Evolutionary conservation across 2,329 filamentous ascomycete genomes (phyloP).

Genomic region (Beauveria asiatica): DNA sequence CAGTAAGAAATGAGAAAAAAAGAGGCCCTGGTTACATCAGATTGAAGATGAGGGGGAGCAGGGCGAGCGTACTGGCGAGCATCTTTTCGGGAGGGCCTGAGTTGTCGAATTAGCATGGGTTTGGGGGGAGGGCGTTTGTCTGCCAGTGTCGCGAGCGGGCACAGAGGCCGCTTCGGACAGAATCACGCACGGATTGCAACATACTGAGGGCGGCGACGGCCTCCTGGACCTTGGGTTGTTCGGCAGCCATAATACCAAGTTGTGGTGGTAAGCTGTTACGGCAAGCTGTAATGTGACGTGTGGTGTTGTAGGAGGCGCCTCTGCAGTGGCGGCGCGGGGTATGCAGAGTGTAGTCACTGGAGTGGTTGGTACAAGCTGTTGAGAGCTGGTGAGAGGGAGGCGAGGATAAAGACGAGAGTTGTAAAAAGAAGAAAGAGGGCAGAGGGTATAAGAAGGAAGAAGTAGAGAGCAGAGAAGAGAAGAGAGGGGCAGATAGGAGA

Average conservation of each 20-base stretch:
- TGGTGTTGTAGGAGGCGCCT: neutral
- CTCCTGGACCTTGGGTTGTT: slow-evolving; percentile 26
- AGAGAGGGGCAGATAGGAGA: slow-evolving; percentile 17
- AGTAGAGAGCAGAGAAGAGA: slow-evolving; percentile 15
- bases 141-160: neutral
- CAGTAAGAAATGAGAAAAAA: slow-evolving; percentile 8
- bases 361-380: neutral
- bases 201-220: slow-evolving; percentile 16
- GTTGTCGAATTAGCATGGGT: slow-evolving; percentile 17
- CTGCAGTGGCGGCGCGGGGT: neutral
- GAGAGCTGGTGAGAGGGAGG: neutral
- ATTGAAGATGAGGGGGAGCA: neutral
- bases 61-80: slow-evolving; percentile 50
- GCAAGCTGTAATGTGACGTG: slow-evolving; percentile 11
- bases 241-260: slow-evolving; percentile 35
- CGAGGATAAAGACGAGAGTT: neutral
- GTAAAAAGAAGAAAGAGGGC: slow-evolving; percentile 2
- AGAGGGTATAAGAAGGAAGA: slow-evolving; percentile 1
- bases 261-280: slow-evolving; percentile 12
- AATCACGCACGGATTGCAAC: slow-evolving; percentile 7
- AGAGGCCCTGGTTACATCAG: slow-evolving; percentile 8
- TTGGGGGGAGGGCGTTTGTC: neutral
- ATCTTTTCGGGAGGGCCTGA: slow-evolving; percentile 57
- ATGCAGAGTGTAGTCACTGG: neutral
- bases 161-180: no score